Evolutionary conservation across 306 rosid genomes (phyloP).

Genomic region (Psophocarpus tetragonolobus): DNA sequence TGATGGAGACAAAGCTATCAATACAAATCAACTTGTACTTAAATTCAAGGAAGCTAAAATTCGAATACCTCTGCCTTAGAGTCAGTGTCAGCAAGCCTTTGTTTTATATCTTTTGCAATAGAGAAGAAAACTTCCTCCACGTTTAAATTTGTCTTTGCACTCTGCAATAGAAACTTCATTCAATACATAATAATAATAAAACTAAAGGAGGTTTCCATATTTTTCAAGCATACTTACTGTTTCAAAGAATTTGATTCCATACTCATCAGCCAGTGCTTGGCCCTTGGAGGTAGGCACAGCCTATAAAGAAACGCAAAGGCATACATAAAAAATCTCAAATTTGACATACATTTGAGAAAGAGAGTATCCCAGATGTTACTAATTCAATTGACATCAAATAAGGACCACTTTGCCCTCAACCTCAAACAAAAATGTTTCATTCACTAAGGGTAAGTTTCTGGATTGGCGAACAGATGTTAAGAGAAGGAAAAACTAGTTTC

Average conservation of each 20-base stretch:
- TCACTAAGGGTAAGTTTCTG: not conserved
- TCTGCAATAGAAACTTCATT: conserved; percentile 51
- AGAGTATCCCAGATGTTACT: not conserved
- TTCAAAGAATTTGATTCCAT: conserved; percentile 94
- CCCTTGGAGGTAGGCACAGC: conserved; percentile 93
- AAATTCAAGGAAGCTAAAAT: conserved; percentile 1
- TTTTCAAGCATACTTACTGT: conserved; percentile 68
- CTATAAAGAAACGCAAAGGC: conserved; percentile 38
- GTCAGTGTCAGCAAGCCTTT: conserved; percentile 81
- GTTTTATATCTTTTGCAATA: conserved; percentile 83
- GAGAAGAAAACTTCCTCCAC: conserved; percentile 96
- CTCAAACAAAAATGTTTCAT: not conserved
- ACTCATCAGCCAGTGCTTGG: conserved; percentile 95
- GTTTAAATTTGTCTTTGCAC: conserved; percentile 92
- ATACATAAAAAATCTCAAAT: not conserved
- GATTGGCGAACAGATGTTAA: not conserved
- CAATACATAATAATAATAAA: not conserved
- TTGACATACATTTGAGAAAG: not conserved
- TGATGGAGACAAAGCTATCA: not conserved
- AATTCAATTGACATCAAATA: conserved; percentile 18
- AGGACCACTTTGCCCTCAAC: not conserved
- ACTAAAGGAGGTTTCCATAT: conserved; percentile 19
- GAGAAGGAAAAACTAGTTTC: not conserved
- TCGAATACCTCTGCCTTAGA: conserved; percentile 66
- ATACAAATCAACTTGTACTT: not conserved